phyloP scores from a whole-genome alignment of 371 early-diverging fungal species.

The Aphelidium insulamus region DNA sequence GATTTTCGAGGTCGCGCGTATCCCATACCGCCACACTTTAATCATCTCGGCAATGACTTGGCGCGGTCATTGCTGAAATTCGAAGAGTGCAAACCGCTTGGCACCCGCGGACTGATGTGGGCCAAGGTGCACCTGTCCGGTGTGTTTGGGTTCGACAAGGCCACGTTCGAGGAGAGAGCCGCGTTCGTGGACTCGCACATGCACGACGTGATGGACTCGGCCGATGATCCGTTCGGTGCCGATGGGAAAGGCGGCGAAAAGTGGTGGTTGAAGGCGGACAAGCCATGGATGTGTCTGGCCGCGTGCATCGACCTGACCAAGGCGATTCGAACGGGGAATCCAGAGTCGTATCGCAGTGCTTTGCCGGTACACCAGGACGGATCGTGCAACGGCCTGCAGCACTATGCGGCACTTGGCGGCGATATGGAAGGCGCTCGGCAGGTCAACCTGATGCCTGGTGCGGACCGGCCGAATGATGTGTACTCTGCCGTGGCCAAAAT shows the following conservation, averaged over 20 bases:
- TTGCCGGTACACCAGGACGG: conserved; percentile 95
- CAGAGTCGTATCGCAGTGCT: conserved; percentile 38
- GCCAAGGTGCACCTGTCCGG: conserved; percentile 90
- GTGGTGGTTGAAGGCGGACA: conserved; percentile 84
- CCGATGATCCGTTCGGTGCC: conserved; percentile 38
- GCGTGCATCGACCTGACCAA: conserved; percentile 65
- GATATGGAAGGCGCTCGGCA: conserved; percentile 73
- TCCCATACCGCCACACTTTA: conserved; percentile 83
- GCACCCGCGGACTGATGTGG: conserved; percentile 71
- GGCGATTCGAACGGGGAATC: conserved; percentile 50
- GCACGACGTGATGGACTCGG: conserved; percentile 59
- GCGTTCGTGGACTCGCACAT: conserved; percentile 44
- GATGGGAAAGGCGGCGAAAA: conserved; percentile 25
- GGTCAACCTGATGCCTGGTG: conserved; percentile 61
- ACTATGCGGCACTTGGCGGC: conserved; percentile 94
- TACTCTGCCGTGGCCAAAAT: conserved; percentile 69
- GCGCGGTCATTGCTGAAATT: conserved; percentile 80
- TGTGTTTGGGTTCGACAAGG: conserved; percentile 79
- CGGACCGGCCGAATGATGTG: conserved; percentile 78
- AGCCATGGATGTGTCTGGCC: conserved; percentile 85
- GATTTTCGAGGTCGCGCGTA: conserved; percentile 97
- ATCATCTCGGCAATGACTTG: conserved; percentile 89
- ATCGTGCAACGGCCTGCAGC: conserved; percentile 95
- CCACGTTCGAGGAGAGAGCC: conserved; percentile 63
- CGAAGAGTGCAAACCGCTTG: conserved; percentile 58